A percentile compares a stretch with the other conserved stretches of the same genome.
Conservation (phyloP, 257 asterid species). For the Solanum gracilifrons region DNA sequence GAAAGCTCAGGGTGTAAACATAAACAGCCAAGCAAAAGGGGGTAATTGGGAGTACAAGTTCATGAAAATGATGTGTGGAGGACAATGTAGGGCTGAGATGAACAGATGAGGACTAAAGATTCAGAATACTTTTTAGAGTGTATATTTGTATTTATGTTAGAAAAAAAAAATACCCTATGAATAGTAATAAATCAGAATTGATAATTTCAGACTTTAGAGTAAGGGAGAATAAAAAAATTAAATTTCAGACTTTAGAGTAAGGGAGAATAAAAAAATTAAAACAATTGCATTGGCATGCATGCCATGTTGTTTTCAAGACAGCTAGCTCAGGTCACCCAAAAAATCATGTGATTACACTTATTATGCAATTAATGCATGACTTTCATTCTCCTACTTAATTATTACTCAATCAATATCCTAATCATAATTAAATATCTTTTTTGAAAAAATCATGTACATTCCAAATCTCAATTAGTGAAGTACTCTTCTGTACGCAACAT, state of each 20-base stretch:
- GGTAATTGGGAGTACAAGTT: neutral
- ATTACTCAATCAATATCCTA: neutral
- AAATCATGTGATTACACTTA: slow-evolving; percentile 32
- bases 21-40: neutral
- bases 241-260: neutral
- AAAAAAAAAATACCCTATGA: neutral
- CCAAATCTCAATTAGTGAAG: neutral
- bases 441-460: no score
- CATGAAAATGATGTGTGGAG: slow-evolving; percentile 11
- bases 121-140: neutral
- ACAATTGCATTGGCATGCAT: neutral
- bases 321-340: neutral
- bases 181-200: neutral
- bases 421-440: neutral
- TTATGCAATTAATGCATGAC: slow-evolving; percentile 24
- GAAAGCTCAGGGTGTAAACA: neutral
- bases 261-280: neutral
- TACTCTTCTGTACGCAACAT: neutral
- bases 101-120: neutral
- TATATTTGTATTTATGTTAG: neutral
- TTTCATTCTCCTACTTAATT: neutral
- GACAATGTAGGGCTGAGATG: slow-evolving; percentile 1
- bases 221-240: neutral
- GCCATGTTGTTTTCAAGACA: slow-evolving; percentile 32
- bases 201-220: neutral